phyloP scores from a whole-genome alignment of 2,329 filamentous ascomycete species.

The Paraphoma sp. region DNA sequence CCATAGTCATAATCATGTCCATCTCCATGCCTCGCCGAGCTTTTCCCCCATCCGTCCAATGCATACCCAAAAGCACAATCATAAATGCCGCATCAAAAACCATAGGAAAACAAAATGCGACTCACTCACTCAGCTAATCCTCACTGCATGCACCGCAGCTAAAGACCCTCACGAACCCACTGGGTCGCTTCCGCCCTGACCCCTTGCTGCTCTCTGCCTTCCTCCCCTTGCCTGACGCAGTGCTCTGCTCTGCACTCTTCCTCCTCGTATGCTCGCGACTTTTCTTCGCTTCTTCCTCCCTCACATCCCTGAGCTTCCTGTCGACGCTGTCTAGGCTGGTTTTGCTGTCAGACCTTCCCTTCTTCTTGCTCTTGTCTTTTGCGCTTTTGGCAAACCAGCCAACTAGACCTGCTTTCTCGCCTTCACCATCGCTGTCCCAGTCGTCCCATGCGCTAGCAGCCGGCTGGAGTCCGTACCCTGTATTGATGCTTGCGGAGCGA shows the following conservation, averaged over 20 bases:
- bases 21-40: background rate
- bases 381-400: constrained; percentile 26
- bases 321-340: background rate
- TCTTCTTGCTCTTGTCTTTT: constrained; percentile 14
- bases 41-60: background rate
- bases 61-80: background rate
- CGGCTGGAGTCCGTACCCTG: constrained; percentile 32
- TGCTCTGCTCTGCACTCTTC: constrained; percentile 6
- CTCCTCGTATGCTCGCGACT: constrained; percentile 6
- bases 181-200: constrained; percentile 19
- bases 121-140: constrained; percentile 1
- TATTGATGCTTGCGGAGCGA: constrained; percentile 20
- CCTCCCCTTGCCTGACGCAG: background rate
- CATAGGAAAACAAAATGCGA: background rate
- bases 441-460: constrained; percentile 46
- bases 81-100: background rate
- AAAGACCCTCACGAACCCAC: constrained; percentile 40
- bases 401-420: constrained; percentile 38
- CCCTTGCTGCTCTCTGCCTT: constrained; percentile 25
- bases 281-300: constrained; percentile 10
- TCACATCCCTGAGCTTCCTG: constrained; percentile 1
- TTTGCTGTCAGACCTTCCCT: constrained; percentile 9
- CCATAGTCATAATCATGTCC: too few relatives aligned
- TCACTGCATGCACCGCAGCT: constrained; percentile 41
- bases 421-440: constrained; percentile 42